These are phyloP conservation scores for Monilinia vaccinii-corymbosi DNA, from an alignment of 2,329 filamentous ascomycete species.

Conservation along the genomic window DNA sequence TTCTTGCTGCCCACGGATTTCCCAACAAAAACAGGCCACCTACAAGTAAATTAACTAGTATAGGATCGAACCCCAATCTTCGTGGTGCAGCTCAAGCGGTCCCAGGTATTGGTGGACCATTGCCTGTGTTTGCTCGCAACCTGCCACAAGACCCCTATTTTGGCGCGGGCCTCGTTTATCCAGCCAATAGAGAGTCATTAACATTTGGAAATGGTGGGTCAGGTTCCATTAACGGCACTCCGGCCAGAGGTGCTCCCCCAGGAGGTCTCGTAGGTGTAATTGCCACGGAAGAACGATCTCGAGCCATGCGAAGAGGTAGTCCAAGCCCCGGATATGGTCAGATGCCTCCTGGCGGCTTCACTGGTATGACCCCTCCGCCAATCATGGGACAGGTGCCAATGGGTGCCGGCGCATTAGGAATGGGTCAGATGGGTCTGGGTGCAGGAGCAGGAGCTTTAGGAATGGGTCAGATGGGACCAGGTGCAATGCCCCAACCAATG, in stretches of 20 bases:
- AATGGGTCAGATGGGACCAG: slow-evolving; percentile 28
- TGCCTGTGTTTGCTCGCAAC: slow-evolving; percentile 76
- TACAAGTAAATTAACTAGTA: slow-evolving; percentile 40
- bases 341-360: slow-evolving; percentile 25
- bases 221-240: slow-evolving; percentile 33
- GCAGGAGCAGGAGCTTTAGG: slow-evolving; percentile 21
- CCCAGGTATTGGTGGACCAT: slow-evolving; percentile 39
- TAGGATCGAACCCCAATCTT: slow-evolving; percentile 64
- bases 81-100: slow-evolving; percentile 46
- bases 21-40: slow-evolving; percentile 70
- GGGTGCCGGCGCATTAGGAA: slow-evolving; percentile 17
- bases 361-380: slow-evolving; percentile 23
- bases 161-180: slow-evolving; percentile 67
- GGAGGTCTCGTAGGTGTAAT: slow-evolving; percentile 84
- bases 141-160: slow-evolving; percentile 80
- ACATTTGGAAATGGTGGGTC: slow-evolving; percentile 51
- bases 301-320: slow-evolving; percentile 69
- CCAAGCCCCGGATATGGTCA: slow-evolving; percentile 48
- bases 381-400: slow-evolving; percentile 16
- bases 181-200: slow-evolving; percentile 64
- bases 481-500: slow-evolving; percentile 24
- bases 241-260: slow-evolving; percentile 41
- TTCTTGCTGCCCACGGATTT: slow-evolving; percentile 82
- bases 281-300: slow-evolving; percentile 70
- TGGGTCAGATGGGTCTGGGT: slow-evolving; percentile 28